Conservation (phyloP, 768 basidiomycete species). For the Podaxis sp. region DNA sequence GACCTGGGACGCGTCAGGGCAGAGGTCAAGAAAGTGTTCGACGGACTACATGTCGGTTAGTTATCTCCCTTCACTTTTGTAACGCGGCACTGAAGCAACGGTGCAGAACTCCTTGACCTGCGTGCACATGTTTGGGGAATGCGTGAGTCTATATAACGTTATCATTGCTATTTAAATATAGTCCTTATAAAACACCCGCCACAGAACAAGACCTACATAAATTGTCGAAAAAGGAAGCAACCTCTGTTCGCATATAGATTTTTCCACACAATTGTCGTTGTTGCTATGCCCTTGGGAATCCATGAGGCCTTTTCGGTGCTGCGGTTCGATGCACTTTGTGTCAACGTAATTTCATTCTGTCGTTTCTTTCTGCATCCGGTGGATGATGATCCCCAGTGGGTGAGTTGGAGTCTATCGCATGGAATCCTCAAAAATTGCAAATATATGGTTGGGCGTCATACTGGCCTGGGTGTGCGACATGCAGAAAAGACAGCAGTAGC, state of each 20-base stretch:
- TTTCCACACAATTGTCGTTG: slow-evolving; percentile 4
- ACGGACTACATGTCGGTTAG: slow-evolving; percentile 77
- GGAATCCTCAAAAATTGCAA: background rate
- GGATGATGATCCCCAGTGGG: background rate
- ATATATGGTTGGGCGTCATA: background rate
- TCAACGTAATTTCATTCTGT: background rate
- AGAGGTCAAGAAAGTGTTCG: slow-evolving; percentile 86
- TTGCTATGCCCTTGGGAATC: slow-evolving; percentile 13
- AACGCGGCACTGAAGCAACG: background rate
- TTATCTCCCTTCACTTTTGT: slow-evolving; percentile 7
- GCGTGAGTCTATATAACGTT: slow-evolving; percentile 49
- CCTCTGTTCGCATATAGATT: slow-evolving; percentile 51
- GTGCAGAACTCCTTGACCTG: slow-evolving; percentile 74
- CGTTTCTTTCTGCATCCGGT: background rate
- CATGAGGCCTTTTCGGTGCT: background rate
- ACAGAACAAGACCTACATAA: slow-evolving; percentile 81
- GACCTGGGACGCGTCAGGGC: slow-evolving; percentile 73
- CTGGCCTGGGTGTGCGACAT: background rate
- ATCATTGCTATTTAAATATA: background rate
- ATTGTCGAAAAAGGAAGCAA: slow-evolving; percentile 64
- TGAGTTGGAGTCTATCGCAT: background rate
- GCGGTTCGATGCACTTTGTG: background rate
- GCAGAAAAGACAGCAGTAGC: background rate
- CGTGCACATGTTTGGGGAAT: slow-evolving; percentile 86
- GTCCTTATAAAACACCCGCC: background rate